Conservation (phyloP, 108 stramenopile genomes). For the Seminavis robusta region DNA sequence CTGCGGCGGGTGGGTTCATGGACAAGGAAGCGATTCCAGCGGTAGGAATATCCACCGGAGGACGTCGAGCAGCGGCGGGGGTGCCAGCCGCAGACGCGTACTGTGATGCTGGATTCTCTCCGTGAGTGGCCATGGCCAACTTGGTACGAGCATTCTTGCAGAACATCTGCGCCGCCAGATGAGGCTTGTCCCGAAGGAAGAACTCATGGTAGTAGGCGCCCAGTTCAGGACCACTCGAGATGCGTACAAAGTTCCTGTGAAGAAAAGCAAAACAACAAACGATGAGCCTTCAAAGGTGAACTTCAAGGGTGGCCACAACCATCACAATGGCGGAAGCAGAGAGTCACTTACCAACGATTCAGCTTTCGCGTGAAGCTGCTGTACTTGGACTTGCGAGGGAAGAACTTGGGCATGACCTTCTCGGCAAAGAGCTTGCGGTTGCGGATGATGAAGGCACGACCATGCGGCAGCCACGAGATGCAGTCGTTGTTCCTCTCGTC, state of each 20-base stretch:
- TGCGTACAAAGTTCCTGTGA: conserved; percentile 64
- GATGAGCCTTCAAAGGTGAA: not conserved
- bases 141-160: conserved; percentile 48
- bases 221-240: conserved; percentile 61
- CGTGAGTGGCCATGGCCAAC: conserved; percentile 39
- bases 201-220: conserved; percentile 75
- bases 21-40: no score
- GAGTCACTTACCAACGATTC: conserved; percentile 52
- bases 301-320: not conserved
- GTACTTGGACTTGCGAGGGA: conserved; percentile 65
- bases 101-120: no score
- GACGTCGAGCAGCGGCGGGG: no score
- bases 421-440: conserved; percentile 59
- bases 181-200: conserved; percentile 57
- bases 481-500: conserved; percentile 42
- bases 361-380: conserved; percentile 73
- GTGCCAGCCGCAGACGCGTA: no score
- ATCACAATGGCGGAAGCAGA: not conserved
- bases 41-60: no score
- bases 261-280: not conserved
- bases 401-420: conserved; percentile 58
- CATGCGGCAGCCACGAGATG: conserved; percentile 62
- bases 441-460: conserved; percentile 63
- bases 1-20: no score
- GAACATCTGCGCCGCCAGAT: conserved; percentile 48